Conservation (phyloP, 2,329 filamentous ascomycete genomes). For the Simplicillium sp. region DNA sequence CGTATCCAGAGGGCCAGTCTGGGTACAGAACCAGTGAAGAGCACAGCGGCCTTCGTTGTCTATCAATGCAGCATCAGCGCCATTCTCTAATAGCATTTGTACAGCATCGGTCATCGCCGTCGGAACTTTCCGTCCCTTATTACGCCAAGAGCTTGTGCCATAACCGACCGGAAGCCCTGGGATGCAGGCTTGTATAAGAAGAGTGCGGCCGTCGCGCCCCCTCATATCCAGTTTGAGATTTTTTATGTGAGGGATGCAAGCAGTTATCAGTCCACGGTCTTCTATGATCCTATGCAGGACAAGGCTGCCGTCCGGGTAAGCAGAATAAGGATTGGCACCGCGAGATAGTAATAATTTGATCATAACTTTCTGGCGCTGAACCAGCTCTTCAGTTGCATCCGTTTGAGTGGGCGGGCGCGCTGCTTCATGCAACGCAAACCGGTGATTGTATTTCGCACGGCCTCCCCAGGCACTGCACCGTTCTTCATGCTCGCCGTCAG, state of each 20-base stretch:
- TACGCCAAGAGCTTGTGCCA: neutral
- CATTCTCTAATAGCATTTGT: neutral
- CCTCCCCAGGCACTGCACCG: neutral
- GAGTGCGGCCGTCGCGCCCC: neutral
- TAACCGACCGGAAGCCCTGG: neutral
- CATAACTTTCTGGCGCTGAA: neutral
- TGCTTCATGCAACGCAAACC: conserved; percentile 1
- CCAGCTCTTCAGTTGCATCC: neutral
- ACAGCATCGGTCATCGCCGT: neutral
- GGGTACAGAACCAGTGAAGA: conserved; percentile 1
- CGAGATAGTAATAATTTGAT: neutral
- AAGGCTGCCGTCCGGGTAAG: conserved; percentile 2
- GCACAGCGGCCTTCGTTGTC: neutral
- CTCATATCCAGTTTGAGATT: neutral
- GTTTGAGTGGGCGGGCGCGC: neutral
- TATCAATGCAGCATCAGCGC: neutral
- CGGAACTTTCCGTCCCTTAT: neutral
- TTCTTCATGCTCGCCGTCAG: neutral
- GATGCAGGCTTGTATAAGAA: neutral
- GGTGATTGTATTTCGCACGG: neutral
- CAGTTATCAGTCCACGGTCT: neutral
- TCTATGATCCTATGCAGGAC: neutral
- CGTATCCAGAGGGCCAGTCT: neutral
- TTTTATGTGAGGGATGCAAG: neutral
- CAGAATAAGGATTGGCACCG: neutral